Conservation (phyloP, 2,329 filamentous ascomycete genomes). For the Botrytis hyacinthi region DNA sequence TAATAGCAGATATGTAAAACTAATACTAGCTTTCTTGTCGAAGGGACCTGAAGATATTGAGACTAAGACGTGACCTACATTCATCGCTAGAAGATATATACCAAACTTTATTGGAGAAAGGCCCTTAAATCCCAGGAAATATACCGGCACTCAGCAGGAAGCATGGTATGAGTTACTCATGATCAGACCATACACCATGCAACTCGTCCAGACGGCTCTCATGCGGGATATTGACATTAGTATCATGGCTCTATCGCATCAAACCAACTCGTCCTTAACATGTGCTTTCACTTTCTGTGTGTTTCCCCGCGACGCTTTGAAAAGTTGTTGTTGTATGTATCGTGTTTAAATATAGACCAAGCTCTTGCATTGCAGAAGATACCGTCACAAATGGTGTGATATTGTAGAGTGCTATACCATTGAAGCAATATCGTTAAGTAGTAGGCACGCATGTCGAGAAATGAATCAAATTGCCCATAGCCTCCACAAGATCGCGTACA, state of each 20-base stretch:
- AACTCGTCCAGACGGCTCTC: slow-evolving; percentile 22
- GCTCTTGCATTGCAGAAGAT: not conserved
- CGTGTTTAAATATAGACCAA: not conserved
- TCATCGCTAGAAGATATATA: slow-evolving; percentile 42
- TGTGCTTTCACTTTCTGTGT: not conserved
- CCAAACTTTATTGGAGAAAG: slow-evolving; percentile 41
- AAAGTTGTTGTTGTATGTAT: not conserved
- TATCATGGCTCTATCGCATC: slow-evolving; percentile 33
- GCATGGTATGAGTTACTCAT: not conserved
- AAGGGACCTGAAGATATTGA: not conserved
- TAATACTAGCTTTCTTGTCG: not conserved
- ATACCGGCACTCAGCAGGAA: slow-evolving; percentile 49
- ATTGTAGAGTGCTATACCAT: not conserved
- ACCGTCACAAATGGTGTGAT: not conserved
- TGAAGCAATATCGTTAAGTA: not conserved
- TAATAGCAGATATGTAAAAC: not conserved
- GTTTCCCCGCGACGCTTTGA: not conserved
- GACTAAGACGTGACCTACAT: slow-evolving; percentile 36
- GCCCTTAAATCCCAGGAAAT: slow-evolving; percentile 48
- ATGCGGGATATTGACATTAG: slow-evolving; percentile 24
- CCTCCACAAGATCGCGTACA: not conserved
- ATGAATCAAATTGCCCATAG: not conserved
- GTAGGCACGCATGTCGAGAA: not conserved
- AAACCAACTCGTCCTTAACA: not conserved
- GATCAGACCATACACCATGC: not conserved